Evolutionary conservation across 169 alveolate genomes (phyloP), one percentile per base, ranked within the genome.

Genomic region (Plasmodium relictum): DNA sequence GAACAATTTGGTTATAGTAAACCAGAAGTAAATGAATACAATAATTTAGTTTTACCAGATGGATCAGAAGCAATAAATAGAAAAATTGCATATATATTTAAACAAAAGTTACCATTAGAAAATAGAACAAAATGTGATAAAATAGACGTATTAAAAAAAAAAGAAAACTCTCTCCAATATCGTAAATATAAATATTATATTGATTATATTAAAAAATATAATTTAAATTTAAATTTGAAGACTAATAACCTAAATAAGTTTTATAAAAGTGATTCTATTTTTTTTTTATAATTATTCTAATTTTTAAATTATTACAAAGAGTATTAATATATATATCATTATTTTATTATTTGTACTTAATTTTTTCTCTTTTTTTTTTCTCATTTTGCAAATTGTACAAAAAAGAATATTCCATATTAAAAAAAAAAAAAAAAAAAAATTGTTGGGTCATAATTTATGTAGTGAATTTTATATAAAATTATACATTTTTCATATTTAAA

Each of bases 1-100:
- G 83, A 85, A 85, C 31, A 59, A 48, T 85, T 85, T 44, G 92
- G 92, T 2, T 85, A 85, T 48, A 70, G 18, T 10, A 68, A 71
- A 85, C 92, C 92, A 22, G 92, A 85, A 44, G 37, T 85, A 71
- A 95, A 88, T 73, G 95, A 92, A 71, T 87, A 85, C 62, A 96
- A 96, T 22, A 94, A 95, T 72, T 91, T 95, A 74, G 91, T 94
- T 20, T 91, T 95, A 16, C 97, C 97, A 12, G 94, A 95, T 76
- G 97, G 97, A 22, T 91, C 95, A 63, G 97, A 95, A 87, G 97
- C 96, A 14, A 95, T 95, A 22, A 96, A 95, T 70, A 66, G 97
- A 26, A 94, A 92, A 71, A 62, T 94, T 50, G 94, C 97, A 3
- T 95, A 95, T 69, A 93, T 95, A 26, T 95, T 95, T 89, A 95